phyloP scores from a whole-genome alignment of 176 grass and related monocot genomes.

The Guadua angustifolia region DNA sequence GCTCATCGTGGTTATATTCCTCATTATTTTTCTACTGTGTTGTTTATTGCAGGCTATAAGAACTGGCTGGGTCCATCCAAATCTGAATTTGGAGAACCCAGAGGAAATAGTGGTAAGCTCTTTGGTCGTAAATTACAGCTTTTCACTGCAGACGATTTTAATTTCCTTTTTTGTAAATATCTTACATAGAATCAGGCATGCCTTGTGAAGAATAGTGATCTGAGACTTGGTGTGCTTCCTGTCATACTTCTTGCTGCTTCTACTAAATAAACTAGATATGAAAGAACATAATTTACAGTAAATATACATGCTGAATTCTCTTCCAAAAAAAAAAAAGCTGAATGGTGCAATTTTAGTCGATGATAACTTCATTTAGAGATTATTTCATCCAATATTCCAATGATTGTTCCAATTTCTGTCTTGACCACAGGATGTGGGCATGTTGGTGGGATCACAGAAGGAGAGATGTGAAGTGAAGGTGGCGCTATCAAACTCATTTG shows the following conservation, averaged over 20 bases:
- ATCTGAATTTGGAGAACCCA: slow-evolving; percentile 97
- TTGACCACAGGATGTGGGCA: slow-evolving; percentile 61
- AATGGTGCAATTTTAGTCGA: neutral
- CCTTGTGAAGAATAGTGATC: neutral
- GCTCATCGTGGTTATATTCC: slow-evolving; percentile 5
- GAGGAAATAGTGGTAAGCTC: slow-evolving; percentile 83
- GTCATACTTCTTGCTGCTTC: neutral
- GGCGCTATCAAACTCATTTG: slow-evolving; percentile 94
- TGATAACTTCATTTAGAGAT: neutral
- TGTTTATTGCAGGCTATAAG: slow-evolving; percentile 87
- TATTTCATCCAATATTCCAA: neutral
- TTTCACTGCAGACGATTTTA: neutral
- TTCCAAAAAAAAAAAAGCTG: neutral
- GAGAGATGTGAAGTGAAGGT: slow-evolving; percentile 90
- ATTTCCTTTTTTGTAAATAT: slow-evolving; percentile 1
- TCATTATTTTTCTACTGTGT: slow-evolving; percentile 33
- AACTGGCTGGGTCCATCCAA: slow-evolving; percentile 97
- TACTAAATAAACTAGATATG: slow-evolving; percentile 17
- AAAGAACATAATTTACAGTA: neutral
- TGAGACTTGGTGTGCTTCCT: neutral
- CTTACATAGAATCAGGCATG: slow-evolving; percentile 5
- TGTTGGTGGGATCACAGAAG: slow-evolving; percentile 80
- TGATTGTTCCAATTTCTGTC: slow-evolving; percentile 22
- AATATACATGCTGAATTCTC: neutral
- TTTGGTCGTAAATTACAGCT: neutral